These are phyloP conservation scores for Backusella luteola DNA, from an alignment of 192 early-diverging fungal species.

Conservation along the genomic window DNA sequence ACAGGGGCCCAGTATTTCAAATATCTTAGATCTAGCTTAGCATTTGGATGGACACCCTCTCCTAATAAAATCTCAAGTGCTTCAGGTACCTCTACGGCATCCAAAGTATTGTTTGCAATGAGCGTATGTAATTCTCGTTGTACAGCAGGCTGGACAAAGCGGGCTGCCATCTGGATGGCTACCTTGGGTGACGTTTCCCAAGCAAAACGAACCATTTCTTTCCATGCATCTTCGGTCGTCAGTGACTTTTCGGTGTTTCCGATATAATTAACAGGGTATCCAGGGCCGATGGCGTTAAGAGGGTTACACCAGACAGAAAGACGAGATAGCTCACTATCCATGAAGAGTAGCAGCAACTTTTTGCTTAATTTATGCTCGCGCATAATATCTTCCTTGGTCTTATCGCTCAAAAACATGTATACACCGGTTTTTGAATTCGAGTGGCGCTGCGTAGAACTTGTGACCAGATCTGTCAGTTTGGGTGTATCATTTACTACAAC, in stretches of 20 bases:
- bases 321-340: constrained; percentile 86
- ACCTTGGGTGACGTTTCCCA: constrained; percentile 80
- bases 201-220: constrained; percentile 66
- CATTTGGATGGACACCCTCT: constrained; percentile 42
- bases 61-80: constrained; percentile 73
- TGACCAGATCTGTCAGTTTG: constrained; percentile 45
- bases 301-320: constrained; percentile 84
- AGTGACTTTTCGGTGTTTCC: constrained; percentile 25
- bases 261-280: constrained; percentile 30
- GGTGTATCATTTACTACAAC: constrained; percentile 60
- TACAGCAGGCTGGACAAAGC: constrained; percentile 73
- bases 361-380: constrained; percentile 43
- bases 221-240: constrained; percentile 65
- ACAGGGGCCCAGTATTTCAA: constrained; percentile 89
- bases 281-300: constrained; percentile 44
- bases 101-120: constrained; percentile 58
- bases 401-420: constrained; percentile 30
- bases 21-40: constrained; percentile 46
- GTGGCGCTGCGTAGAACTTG: constrained; percentile 26
- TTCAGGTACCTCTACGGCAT: constrained; percentile 68
- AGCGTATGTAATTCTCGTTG: constrained; percentile 62
- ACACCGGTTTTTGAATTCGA: not conserved
- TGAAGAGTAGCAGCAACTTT: constrained; percentile 73
- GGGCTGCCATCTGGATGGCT: constrained; percentile 70
- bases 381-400: constrained; percentile 51